Percentiles rank a stretch among this genome's conserved stretches.
Evolutionary conservation across 169 alveolate genomes (phyloP).

Genomic region (Pseudocohnilembus persalinus): DNA sequence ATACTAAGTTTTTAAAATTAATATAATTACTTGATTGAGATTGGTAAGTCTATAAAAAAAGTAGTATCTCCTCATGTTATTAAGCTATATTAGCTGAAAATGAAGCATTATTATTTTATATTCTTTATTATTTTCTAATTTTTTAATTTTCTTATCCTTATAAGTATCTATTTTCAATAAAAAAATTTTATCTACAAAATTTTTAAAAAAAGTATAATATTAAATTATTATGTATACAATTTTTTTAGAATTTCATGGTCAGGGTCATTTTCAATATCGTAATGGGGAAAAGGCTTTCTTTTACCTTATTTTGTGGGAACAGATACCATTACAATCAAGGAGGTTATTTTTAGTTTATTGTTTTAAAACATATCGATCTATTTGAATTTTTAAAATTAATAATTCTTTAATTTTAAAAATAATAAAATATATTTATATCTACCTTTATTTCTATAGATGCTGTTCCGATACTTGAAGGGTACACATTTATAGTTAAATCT

Average conservation of each 20-base stretch:
- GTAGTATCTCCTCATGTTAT: slow-evolving; percentile 6
- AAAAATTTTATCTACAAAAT: no score
- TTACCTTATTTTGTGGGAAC: slow-evolving; percentile 4
- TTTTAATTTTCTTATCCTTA: slow-evolving; percentile 19
- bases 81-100: slow-evolving; percentile 35
- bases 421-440: no score
- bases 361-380: slow-evolving; percentile 17
- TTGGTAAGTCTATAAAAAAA: neutral
- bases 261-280: slow-evolving; percentile 17
- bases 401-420: no score
- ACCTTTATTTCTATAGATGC: slow-evolving; percentile 29
- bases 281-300: slow-evolving; percentile 7
- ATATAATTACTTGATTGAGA: neutral
- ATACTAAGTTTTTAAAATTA: no score
- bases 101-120: slow-evolving; percentile 3
- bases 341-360: slow-evolving; percentile 8
- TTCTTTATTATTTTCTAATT: neutral
- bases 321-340: slow-evolving; percentile 48
- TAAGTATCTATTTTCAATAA: neutral
- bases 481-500: slow-evolving; percentile 19
- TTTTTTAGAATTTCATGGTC: neutral
- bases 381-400: no score
- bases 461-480: slow-evolving; percentile 36
- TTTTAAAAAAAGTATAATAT: neutral
- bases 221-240: neutral